Evolutionary conservation across 2,329 filamentous ascomycete genomes (phyloP), one percentile per base, ranked within the genome.

Genomic region (Acarospora socialis): DNA sequence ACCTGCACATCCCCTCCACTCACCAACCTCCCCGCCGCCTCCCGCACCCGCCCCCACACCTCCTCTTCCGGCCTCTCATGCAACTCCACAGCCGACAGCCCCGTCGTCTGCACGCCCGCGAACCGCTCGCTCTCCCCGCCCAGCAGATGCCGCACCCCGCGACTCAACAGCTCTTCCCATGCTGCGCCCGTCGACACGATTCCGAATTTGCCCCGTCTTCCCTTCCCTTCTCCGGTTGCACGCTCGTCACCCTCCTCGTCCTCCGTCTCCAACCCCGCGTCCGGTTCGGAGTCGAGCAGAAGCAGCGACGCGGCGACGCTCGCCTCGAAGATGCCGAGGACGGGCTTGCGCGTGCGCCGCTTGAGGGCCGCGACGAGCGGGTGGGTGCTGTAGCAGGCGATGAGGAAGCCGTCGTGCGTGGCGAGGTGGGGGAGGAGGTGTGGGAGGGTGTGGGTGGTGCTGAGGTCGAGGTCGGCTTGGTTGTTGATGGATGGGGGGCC

Each of bases 371-470:
- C 53, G 0, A 92, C 81, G 0, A 94, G 66, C 0, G 79, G 74
- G 48, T 94, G 84, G 1, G 79, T 73, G 37, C 81, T 90, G 59
- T 82, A 95, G 58, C 87, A 94, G 13, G 84, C 84, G 2, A 94
- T 68, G 1, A 94, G 66, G 39, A 92, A 76, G n/a, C 68, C 83
- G 48, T 90, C 75, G 52, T 81, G 39, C 39, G 52, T 16, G 21
- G 51, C 21, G 10, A 54, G 33, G 9, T 8, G 30, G 2, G 60
- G 50, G 16, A 57, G 50, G 4, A 81, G 50, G 37, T 72, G 61
- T 1, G 62, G 57, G 10, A 77, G 57, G 30, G 81, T 80, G 35
- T 71, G 66, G 2, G 66, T 49, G 1, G 73, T 68, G 43, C 78
- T 86, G 30, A 60, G 52, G 2, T 58, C 52, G 4, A 84, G 77